A percentile compares a stretch with the other conserved stretches of the same genome.
Conservation (phyloP, 2,329 filamentous ascomycete species). For the Lachnellula cervina region DNA sequence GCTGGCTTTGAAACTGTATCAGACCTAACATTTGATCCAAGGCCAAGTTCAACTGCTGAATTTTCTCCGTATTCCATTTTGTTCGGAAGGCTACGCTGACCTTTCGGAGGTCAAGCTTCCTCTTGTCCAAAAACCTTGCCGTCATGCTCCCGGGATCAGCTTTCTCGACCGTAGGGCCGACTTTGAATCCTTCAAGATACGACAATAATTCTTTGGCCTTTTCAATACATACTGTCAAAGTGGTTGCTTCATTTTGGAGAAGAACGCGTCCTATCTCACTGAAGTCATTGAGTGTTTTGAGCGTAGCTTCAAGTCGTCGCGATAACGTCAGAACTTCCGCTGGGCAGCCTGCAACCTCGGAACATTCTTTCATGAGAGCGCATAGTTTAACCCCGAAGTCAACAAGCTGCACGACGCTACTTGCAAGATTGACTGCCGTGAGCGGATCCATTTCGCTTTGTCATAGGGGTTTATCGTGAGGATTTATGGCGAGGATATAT, state of each 20-base stretch:
- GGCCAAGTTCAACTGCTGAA: background rate
- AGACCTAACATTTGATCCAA: background rate
- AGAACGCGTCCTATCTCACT: too few relatives aligned
- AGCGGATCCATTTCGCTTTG: background rate
- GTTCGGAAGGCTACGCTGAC: background rate
- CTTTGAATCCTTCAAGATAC: background rate
- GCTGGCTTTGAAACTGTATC: background rate
- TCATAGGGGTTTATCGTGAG: too few relatives aligned
- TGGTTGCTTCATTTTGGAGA: background rate
- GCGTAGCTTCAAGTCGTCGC: background rate
- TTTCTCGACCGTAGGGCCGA: background rate
- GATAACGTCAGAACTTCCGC: background rate
- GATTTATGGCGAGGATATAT: too few relatives aligned
- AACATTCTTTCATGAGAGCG: conserved; percentile 1
- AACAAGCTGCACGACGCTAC: background rate
- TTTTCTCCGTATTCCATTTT: background rate
- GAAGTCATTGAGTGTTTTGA: background rate
- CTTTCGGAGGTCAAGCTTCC: background rate
- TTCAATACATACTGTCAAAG: background rate
- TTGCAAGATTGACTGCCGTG: background rate
- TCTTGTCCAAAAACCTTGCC: background rate
- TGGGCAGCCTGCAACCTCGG: background rate
- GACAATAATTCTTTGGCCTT: background rate
- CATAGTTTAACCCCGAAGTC: background rate
- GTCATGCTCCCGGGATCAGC: background rate